Evolutionary conservation across 75 land plant genomes (phyloP), one percentile per base, ranked within the genome.

Genomic region (Picea glauca): DNA sequence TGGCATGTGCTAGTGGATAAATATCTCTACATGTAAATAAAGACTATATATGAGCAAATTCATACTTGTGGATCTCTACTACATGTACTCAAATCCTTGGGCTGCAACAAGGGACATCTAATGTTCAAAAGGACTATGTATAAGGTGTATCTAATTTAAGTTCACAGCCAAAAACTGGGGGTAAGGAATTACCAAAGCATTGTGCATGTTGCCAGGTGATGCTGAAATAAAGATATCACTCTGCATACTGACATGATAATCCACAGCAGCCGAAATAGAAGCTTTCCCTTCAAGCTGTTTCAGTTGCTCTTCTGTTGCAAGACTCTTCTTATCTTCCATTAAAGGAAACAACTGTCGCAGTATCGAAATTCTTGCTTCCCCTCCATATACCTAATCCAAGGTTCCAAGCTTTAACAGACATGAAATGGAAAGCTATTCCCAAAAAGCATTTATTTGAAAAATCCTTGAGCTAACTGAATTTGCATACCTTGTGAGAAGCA

Each of bases 191-290:
- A 96, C 98, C 94, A 96, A 17, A 58, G 94, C 92, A 86, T 96
- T 96, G 86, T 93, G 98, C 98, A 96, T 95, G 76, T 95, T 95
- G 77, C 98, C 98, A 9, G 93, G 94, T n/a, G 96, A 96, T 68
- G 98, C 98, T 35, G 96, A 93, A 72, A 96, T 85, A 79, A 96
- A 91, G 62, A 93, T 77, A 78, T 93, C 89, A 74, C 96, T 93
- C 32, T 90, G 87, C 91, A 93, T 87, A 86, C 91, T 87, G 8
- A 96, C 93, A 81, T 90, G 85, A 63, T 92, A 96, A 78, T 96
- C 99, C 58, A 96, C 78, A 38, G 99, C 99, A 80, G 99, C 96
- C 68, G 89, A 81, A 26, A 88, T 78, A 58, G 99, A 92, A 76
- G 99, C 94, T 78, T 88, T 96, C 72, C 91, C 90, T 76, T 84